Evolutionary conservation across 108 stramenopile species (phyloP), one percentile per base, ranked within the genome.

Genomic region (Cyclostephanos tholiformis): DNA sequence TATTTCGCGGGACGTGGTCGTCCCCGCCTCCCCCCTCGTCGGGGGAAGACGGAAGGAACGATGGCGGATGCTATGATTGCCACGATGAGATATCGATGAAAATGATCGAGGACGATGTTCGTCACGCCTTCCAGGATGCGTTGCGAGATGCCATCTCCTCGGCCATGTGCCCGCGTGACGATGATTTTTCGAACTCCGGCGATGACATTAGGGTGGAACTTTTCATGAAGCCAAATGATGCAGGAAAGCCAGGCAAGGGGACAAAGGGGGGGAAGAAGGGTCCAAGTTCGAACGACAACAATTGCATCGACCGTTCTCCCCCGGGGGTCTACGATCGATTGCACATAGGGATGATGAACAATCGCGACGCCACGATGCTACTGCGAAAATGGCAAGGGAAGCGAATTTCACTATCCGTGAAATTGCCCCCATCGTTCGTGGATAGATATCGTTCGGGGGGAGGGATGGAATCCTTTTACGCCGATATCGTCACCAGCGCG

Each of bases 331-430:
- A 74, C 46, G 61, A 65, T 36, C 71, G 65, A 23, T 43, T 80
- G 61, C 79, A 80, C 25, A 56, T 80, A 23, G 79, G 79, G 22
- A 74, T 87, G 71, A 64, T 84, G 16, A 17, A 16, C 44, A 46
- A 46, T 46, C 16, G 16, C 44, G 44, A 53, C 41, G 69, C 17
- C 82, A 79, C 65, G 84, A 88, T 62, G 76, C 90, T 74, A 88
- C 86, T 11, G 77, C 87, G 63, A 63, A 55, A 6, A 56, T 75
- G 78, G 72, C 93, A 94, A 72, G 89, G 89, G 8, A 66, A 67
- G 36, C 29, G 35, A 2, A 78, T 94, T 3, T 51, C 36, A 25
- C 48, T 79, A 11, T 63, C 30, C 23, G 58, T 82, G 58, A 16
- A 57, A 58, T 63, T 67, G 20, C 74, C 80, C 0, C 7, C 20